Evolutionary conservation across 2,329 filamentous ascomycete species (phyloP).

Genomic region (Dichotomopilus funicola): DNA sequence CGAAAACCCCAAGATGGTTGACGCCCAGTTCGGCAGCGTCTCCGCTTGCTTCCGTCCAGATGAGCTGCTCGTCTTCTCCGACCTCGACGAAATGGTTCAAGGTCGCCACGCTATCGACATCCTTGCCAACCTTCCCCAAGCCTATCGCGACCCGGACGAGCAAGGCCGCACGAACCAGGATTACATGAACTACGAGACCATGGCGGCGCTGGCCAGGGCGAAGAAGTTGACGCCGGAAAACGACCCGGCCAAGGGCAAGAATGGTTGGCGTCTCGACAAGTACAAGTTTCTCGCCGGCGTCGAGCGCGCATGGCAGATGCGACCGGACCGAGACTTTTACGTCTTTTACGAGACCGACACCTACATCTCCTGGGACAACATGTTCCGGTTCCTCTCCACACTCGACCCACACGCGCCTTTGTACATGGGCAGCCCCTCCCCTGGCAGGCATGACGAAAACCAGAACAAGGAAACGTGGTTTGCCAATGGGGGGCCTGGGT

Average conservation of each 20-base stretch:
- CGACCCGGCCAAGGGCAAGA: conserved; percentile 29
- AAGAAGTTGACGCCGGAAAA: conserved; percentile 29
- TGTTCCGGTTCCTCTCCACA: conserved; percentile 42
- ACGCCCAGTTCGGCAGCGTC: conserved; percentile 45
- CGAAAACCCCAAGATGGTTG: conserved; percentile 34
- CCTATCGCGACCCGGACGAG: conserved; percentile 26
- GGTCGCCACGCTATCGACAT: conserved; percentile 40
- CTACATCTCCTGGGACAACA: conserved; percentile 41
- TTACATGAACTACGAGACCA: conserved; percentile 36
- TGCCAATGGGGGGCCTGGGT: conserved; percentile 44
- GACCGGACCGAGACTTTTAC: conserved; percentile 46
- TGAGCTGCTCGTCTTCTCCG: conserved; percentile 44
- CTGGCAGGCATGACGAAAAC: conserved; percentile 30
- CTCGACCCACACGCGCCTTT: conserved; percentile 38
- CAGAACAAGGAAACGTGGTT: conserved; percentile 36
- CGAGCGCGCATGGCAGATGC: conserved; percentile 41
- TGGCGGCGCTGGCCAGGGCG: conserved; percentile 31
- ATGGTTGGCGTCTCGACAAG: conserved; percentile 48
- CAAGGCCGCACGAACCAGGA: conserved; percentile 27
- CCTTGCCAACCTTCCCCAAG: conserved; percentile 38
- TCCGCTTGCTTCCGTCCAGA: conserved; percentile 41
- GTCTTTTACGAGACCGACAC: conserved; percentile 53
- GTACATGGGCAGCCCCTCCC: conserved; percentile 45
- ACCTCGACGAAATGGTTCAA: conserved; percentile 40
- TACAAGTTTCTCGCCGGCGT: conserved; percentile 54